Conservation (phyloP, 1,284 basidiomycete genomes). For the Trichosporon sp. region DNA sequence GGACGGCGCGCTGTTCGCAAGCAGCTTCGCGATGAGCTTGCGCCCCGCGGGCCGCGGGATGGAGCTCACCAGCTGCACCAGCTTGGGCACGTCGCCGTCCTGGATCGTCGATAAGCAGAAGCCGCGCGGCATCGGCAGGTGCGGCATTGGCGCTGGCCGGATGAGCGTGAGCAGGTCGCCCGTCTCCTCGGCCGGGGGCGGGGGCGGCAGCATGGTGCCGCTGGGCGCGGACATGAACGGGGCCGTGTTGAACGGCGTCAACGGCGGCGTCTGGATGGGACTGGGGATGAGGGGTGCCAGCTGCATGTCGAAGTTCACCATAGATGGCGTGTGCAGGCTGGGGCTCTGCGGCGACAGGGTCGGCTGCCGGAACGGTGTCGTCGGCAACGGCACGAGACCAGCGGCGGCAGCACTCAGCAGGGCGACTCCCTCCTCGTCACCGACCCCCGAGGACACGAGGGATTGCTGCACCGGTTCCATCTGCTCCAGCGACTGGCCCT, state of each 20-base stretch:
- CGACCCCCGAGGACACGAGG: background rate
- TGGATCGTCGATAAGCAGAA: background rate
- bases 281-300: background rate
- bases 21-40: constrained; percentile 1
- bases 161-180: background rate
- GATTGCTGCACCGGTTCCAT: background rate
- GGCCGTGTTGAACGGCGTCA: constrained; percentile 1
- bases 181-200: background rate
- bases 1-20: background rate
- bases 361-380: background rate
- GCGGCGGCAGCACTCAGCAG: background rate
- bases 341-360: background rate
- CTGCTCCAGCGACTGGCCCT: background rate
- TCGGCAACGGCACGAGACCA: background rate
- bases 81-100: background rate
- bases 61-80: background rate
- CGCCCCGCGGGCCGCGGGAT: background rate
- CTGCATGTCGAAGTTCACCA: constrained; percentile 1
- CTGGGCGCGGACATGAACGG: background rate
- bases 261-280: background rate
- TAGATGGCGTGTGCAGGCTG: background rate
- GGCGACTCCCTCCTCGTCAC: background rate
- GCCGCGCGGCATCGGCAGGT: background rate
- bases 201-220: background rate
- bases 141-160: background rate